A percentile compares a stretch with the other conserved stretches of the same genome.
These are phyloP conservation scores for Zopfia rhizophila DNA, from an alignment of 2,329 filamentous ascomycete genomes.

Conservation along the genomic window DNA sequence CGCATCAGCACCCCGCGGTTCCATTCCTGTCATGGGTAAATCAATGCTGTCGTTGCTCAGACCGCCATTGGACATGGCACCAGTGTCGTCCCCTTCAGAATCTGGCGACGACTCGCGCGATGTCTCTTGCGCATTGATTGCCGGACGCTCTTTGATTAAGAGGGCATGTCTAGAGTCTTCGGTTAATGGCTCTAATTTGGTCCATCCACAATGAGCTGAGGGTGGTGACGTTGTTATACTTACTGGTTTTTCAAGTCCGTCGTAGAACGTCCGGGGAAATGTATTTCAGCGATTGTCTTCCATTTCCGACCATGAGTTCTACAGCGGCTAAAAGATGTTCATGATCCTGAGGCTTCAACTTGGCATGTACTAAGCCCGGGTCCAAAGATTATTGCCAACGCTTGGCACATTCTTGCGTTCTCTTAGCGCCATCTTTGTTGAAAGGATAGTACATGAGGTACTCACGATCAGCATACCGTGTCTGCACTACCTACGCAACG, in stretches of 20 bases:
- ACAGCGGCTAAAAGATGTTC: not conserved
- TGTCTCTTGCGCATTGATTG: not conserved
- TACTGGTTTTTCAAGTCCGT: conserved; percentile 1
- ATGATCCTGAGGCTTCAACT: not conserved
- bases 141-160: not conserved
- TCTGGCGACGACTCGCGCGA: too few species aligned
- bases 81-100: too few species aligned
- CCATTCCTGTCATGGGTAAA: too few species aligned
- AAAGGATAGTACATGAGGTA: not conserved
- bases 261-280: not conserved
- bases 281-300: conserved; percentile 1
- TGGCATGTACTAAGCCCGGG: not conserved
- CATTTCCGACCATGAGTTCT: conserved; percentile 1
- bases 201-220: too few species aligned
- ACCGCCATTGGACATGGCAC: too few species aligned
- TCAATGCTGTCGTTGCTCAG: too few species aligned
- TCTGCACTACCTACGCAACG: not conserved
- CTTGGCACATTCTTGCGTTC: conserved; percentile 1
- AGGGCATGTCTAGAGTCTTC: not conserved
- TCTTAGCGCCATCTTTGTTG: not conserved
- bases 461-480: not conserved
- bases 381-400: conserved; percentile 1
- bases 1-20: too few species aligned
- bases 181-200: too few species aligned
- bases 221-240: not conserved